Evolutionary conservation across 176 grass and related monocot species (phyloP).

Genomic region (Aegilops speltoides): DNA sequence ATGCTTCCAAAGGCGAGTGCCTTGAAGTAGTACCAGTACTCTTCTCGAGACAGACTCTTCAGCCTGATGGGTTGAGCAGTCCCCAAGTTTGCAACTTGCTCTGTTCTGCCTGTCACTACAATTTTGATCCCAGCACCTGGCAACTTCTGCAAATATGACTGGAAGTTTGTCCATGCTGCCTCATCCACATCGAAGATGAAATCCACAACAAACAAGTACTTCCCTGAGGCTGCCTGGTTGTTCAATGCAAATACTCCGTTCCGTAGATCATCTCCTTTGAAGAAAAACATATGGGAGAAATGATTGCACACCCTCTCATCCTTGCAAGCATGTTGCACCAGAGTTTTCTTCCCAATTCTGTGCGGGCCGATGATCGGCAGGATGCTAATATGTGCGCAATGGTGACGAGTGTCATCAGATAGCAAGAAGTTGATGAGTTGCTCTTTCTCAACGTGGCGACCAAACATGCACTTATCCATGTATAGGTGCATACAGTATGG

Average conservation of each 20-base stretch:
- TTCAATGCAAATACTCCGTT: not conserved
- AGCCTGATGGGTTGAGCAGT: slow-evolving; percentile 36
- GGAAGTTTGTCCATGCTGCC: slow-evolving; percentile 17
- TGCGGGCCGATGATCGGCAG: slow-evolving; percentile 37
- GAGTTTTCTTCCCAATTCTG: slow-evolving; percentile 48
- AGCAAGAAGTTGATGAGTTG: slow-evolving; percentile 39
- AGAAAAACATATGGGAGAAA: slow-evolving; percentile 15
- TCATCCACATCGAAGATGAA: slow-evolving; percentile 1
- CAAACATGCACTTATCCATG: slow-evolving; percentile 44
- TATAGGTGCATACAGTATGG: slow-evolving; percentile 11
- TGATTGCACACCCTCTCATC: slow-evolving; percentile 28
- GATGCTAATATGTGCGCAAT: not conserved
- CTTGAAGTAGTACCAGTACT: slow-evolving; percentile 49
- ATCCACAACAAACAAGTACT: slow-evolving; percentile 37
- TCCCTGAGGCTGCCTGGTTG: not conserved
- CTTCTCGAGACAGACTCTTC: slow-evolving; percentile 35
- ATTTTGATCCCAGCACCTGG: slow-evolving; percentile 21
- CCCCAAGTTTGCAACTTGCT: not conserved
- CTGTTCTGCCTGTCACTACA: slow-evolving; percentile 4
- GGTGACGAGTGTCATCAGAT: not conserved
- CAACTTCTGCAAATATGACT: slow-evolving; percentile 12
- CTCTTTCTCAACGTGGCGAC: slow-evolving; percentile 27
- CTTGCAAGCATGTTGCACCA: slow-evolving; percentile 43
- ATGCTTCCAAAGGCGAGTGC: slow-evolving; percentile 38
- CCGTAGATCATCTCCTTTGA: slow-evolving; percentile 8